phyloP scores from a whole-genome alignment of 139 green algal genomes.

The Chlorella sp. region DNA sequence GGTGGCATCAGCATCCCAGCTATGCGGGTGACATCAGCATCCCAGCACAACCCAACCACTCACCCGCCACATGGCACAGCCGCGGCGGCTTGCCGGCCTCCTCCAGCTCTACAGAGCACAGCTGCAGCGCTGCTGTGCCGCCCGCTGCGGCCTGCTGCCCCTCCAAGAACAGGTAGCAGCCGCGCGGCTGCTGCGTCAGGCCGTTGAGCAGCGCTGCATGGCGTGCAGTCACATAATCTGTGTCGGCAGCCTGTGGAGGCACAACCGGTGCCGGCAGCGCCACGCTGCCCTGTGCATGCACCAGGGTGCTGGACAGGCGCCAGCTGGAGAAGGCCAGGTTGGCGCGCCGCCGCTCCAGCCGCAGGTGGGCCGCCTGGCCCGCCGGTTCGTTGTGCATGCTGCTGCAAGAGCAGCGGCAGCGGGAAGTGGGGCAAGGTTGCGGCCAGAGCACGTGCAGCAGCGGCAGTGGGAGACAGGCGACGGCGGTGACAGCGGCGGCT shows the following conservation, averaged over 20 bases:
- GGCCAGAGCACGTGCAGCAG: no score
- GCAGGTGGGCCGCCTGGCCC: not conserved
- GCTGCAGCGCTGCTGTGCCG: not conserved
- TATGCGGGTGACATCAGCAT: no score
- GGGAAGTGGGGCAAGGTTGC: no score
- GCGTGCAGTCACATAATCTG: constrained; percentile 19
- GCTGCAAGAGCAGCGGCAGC: no score
- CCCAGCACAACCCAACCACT: no score
- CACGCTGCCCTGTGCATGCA: not conserved
- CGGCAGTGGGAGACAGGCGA: no score
- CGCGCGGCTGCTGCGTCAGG: not conserved
- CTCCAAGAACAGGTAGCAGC: constrained; percentile 1
- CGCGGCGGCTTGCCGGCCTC: not conserved
- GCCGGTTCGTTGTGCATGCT: not conserved
- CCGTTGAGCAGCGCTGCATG: constrained; percentile 12
- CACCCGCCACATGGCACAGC: not conserved
- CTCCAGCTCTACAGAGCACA: not conserved
- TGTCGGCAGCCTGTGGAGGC: not conserved
- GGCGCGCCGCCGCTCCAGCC: constrained; percentile 12
- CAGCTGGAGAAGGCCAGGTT: constrained; percentile 26
- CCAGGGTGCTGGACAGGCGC: constrained; percentile 12
- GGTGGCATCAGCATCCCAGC: no score
- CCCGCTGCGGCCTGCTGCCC: not conserved
- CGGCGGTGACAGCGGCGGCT: no score
- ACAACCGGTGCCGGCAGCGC: not conserved